Evolutionary conservation across 2,329 filamentous ascomycete species (phyloP), one percentile per base, ranked within the genome.

Genomic region (Scedosporium boydii): DNA sequence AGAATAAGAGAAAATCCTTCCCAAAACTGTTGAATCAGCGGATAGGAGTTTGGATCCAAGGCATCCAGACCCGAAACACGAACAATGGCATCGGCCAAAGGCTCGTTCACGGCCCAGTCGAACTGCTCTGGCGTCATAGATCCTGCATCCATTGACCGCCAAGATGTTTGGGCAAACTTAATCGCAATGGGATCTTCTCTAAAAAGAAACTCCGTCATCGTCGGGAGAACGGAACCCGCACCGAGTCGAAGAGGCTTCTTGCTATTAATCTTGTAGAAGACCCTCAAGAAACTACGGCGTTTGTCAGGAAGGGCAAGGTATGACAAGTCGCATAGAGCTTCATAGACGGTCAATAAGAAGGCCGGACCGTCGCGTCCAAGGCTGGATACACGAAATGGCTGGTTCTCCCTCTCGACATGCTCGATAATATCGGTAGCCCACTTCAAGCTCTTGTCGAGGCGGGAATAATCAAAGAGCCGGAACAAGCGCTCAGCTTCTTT

Each of bases 161-260:
- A 93, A 5, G 86, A 85, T 59, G 81, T 77, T 42, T 80, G 76
- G 1, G 90, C 91, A 82, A 92, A 96, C 51, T 79, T 76, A 46
- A 80, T 80, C 59, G 89, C 84, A 58, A 78, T 76, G 26, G 79
- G 75, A 65, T 93, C 86, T 34, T 84, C 77, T 66, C 90, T 87
- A 70, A 96, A 97, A 2, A 97, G 80, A 68, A 97, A 97, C 21
- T 83, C 85, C 2, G 89, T 89, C 80, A 95, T 91, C 12, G 91
- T 90, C 1, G 93, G 93, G 2, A 96, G 82, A 63, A 95, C 83
- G 64, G 85, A 76, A 63, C 82, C 91, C 27, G 87, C 84, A 1
- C 86, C 84, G 27, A 96, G 81, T 70, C 89, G 91, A 18, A 97
- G 79, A n/a, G 86, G 85, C 68, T 85, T 91, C 69, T 88, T 93